These are phyloP conservation scores for Blastobotrys niveus DNA, from an alignment of 1,139 yeast species.

Conservation along the genomic window DNA sequence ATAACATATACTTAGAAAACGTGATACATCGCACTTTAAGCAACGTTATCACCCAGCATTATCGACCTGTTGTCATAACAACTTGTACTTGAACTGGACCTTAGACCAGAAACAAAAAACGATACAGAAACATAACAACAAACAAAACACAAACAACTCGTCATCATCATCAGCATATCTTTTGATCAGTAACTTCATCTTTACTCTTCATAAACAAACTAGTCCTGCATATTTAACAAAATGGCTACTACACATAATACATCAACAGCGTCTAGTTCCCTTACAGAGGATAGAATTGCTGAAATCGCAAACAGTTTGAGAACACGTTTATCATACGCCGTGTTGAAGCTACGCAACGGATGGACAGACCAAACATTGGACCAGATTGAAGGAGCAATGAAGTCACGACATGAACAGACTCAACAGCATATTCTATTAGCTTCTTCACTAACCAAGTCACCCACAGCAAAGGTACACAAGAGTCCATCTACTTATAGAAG, in stretches of 20 bases:
- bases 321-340: slow-evolving; percentile 44
- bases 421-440: no score
- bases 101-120: background rate
- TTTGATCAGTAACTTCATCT: background rate
- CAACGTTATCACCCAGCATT: no score
- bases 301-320: slow-evolving; percentile 41
- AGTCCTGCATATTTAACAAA: no score
- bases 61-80: no score
- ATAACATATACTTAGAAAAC: no score
- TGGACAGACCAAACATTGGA: slow-evolving; percentile 29
- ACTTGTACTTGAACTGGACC: no score
- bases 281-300: slow-evolving; percentile 34
- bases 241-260: no score
- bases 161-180: background rate
- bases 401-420: background rate
- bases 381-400: slow-evolving; percentile 15
- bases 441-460: background rate
- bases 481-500: slow-evolving; percentile 1
- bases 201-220: background rate
- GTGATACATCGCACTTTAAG: no score
- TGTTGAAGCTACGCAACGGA: slow-evolving; percentile 40
- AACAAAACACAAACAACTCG: background rate
- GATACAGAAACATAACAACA: background rate
- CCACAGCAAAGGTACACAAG: slow-evolving; percentile 1
- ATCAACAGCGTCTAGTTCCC: no score